Evolutionary conservation across 164 flowering plant genomes (phyloP).

Genomic region (Annona cherimola): DNA sequence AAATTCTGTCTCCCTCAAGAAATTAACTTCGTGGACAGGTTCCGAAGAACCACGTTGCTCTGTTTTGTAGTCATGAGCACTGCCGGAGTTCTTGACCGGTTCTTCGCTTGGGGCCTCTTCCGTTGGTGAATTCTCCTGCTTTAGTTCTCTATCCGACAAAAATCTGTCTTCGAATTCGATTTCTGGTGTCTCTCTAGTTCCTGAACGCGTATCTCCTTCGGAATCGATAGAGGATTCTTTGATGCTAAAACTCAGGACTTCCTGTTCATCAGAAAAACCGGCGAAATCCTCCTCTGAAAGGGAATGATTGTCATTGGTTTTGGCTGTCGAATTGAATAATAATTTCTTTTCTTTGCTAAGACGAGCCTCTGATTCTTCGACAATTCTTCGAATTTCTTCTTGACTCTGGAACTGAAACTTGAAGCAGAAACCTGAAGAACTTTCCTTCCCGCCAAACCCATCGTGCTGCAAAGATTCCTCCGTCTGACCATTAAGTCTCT

Average conservation of each 20-base stretch:
- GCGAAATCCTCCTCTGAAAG: constrained; percentile 23
- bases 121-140: constrained; percentile 3
- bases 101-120: constrained; percentile 16
- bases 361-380: constrained; percentile 10
- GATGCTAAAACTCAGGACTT: constrained; percentile 21
- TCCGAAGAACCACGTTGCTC: constrained; percentile 4
- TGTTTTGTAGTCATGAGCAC: neutral
- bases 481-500: too few relatives aligned
- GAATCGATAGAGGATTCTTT: constrained; percentile 23
- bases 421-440: constrained; percentile 33
- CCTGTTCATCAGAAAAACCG: constrained; percentile 32
- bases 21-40: neutral
- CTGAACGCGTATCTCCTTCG: neutral
- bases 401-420: constrained; percentile 46
- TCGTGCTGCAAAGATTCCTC: constrained; percentile 12
- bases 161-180: constrained; percentile 10
- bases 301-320: constrained; percentile 26
- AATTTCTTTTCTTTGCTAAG: neutral
- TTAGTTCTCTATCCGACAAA: constrained; percentile 9
- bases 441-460: constrained; percentile 31
- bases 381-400: constrained; percentile 33
- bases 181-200: constrained; percentile 9
- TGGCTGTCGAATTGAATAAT: neutral
- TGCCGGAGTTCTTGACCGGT: neutral
- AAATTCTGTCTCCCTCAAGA: constrained; percentile 26